Percentiles rank a stretch among this genome's conserved stretches.
These are phyloP conservation scores for Przewalskia tangutica DNA, from an alignment of 257 asterid species.

Conservation along the genomic window DNA sequence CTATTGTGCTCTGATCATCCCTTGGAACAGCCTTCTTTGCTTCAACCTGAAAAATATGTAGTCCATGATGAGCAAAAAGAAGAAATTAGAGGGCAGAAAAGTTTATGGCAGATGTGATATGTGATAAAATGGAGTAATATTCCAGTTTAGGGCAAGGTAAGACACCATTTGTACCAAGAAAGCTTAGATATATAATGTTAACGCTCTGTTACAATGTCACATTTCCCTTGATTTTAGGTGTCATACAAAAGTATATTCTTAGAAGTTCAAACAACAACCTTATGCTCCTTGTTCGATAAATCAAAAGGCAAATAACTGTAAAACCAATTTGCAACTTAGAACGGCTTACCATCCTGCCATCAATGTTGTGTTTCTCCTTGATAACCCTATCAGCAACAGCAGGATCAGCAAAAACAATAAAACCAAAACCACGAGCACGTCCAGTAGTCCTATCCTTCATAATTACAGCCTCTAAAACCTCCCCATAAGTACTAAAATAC, in stretches of 20 bases:
- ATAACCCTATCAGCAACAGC: conserved; percentile 19
- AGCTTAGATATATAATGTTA: not conserved
- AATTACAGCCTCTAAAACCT: conserved; percentile 20
- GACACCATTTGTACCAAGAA: not conserved
- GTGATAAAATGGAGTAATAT: not conserved
- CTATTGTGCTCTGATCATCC: conserved; percentile 24
- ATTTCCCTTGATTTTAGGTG: not conserved
- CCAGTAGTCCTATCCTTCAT: conserved; percentile 16
- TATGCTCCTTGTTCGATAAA: not conserved
- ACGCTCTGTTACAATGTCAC: not conserved
- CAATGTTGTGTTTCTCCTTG: conserved; percentile 21
- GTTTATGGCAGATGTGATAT: not conserved
- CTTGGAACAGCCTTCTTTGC: conserved; percentile 25
- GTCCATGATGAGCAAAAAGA: not conserved
- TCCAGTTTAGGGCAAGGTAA: not conserved
- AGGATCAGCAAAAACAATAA: conserved; percentile 21
- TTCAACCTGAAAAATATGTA: conserved; percentile 12
- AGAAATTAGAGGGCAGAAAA: not conserved
- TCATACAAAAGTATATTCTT: not conserved
- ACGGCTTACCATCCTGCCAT: conserved; percentile 18
- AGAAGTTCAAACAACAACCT: not conserved
- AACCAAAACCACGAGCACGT: conserved; percentile 25
- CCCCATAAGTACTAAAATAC: conserved; percentile 16
- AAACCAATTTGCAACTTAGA: not conserved
- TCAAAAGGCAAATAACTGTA: not conserved